Percentiles rank a stretch among this genome's conserved stretches.
Evolutionary conservation across 192 early-diverging fungal genomes (phyloP).

Genomic region (Mortierella hygrophila): DNA sequence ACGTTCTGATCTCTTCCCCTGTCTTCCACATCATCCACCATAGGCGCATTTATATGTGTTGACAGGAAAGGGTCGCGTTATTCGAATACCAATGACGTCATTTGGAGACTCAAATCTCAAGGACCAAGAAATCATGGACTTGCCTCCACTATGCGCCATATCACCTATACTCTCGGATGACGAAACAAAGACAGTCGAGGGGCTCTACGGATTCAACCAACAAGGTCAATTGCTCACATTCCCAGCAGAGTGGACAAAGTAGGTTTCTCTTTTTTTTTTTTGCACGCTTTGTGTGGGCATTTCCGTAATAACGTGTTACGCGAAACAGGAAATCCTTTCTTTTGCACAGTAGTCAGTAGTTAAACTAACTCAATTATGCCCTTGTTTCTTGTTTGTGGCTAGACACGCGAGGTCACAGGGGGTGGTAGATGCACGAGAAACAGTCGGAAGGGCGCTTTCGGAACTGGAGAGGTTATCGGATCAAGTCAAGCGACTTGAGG

Average conservation of each 20-base stretch:
- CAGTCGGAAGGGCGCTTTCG: conserved; percentile 15
- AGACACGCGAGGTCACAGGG: neutral
- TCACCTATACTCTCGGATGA: neutral
- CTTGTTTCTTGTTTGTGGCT: neutral
- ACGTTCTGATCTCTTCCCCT: neutral
- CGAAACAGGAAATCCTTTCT: no score
- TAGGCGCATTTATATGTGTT: conserved; percentile 13
- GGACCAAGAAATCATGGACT: conserved; percentile 7
- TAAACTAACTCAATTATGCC: neutral
- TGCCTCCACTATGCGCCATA: conserved; percentile 7
- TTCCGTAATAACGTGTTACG: neutral
- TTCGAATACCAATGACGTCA: neutral
- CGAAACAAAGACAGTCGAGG: neutral
- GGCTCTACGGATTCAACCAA: conserved; percentile 23
- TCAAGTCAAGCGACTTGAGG: conserved; percentile 21
- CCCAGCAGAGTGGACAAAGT: conserved; percentile 14
- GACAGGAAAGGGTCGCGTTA: neutral
- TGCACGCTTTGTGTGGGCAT: no score
- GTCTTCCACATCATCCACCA: neutral
- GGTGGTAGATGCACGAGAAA: conserved; percentile 12
- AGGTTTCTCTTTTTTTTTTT: neutral
- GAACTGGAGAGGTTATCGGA: conserved; percentile 30
- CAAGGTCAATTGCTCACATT: conserved; percentile 23
- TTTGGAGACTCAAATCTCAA: neutral
- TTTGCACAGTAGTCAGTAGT: no score